A percentile compares a stretch with the other conserved stretches of the same genome.
These are phyloP conservation scores for Suillus variegatus DNA, from an alignment of 768 basidiomycete species.

Conservation along the genomic window DNA sequence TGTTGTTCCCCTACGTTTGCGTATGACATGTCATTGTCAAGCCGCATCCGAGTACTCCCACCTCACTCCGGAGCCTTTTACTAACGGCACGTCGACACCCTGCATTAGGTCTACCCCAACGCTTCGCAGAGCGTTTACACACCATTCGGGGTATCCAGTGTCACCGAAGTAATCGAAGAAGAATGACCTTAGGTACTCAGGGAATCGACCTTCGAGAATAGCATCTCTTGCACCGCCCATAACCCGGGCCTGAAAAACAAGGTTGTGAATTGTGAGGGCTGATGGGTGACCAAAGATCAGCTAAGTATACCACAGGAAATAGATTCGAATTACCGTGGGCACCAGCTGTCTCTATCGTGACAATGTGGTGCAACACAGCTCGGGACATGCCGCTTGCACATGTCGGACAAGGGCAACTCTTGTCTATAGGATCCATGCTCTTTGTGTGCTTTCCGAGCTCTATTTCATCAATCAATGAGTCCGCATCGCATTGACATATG, in stretches of 20 bases:
- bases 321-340: conserved; percentile 64
- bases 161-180: conserved; percentile 78
- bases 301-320: conserved; percentile 13
- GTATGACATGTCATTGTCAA: conserved; percentile 14
- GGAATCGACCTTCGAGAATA: conserved; percentile 77
- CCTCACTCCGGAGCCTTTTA: conserved; percentile 65
- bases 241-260: conserved; percentile 82
- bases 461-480: conserved; percentile 15
- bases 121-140: conserved; percentile 77
- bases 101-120: conserved; percentile 85
- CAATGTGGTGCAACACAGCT: conserved; percentile 73
- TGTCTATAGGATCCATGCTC: conserved; percentile 74
- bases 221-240: conserved; percentile 87
- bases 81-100: conserved; percentile 47
- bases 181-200: conserved; percentile 72
- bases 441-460: conserved; percentile 65
- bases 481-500: conserved; percentile 2
- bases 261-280: conserved; percentile 84
- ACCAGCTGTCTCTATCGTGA: conserved; percentile 80
- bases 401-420: conserved; percentile 83
- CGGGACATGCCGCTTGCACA: conserved; percentile 67
- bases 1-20: conserved; percentile 9
- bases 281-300: conserved; percentile 7
- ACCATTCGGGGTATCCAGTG: conserved; percentile 85
- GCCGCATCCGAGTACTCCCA: conserved; percentile 73